phyloP scores from a whole-genome alignment of 768 basidiomycete species.

The Dentipellis sp. region DNA sequence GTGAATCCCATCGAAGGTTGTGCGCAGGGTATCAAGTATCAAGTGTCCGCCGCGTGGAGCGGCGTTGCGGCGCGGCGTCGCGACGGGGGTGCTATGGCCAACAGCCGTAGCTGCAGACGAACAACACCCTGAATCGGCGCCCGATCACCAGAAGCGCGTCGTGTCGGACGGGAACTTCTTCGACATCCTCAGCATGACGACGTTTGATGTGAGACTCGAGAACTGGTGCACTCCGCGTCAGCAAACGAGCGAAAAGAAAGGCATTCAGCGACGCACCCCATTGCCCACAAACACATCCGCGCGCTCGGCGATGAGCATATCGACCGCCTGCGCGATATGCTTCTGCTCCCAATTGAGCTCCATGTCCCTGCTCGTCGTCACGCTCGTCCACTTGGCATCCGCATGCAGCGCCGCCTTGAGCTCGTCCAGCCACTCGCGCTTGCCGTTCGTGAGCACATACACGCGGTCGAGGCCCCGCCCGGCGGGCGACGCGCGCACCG shows the following conservation, averaged over 20 bases:
- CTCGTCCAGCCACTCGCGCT: conserved; percentile 27
- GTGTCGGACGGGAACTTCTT: neutral
- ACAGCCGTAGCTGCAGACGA: neutral
- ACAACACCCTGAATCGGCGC: neutral
- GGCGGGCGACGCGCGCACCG: conserved; percentile 16
- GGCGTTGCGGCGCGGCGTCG: too few relatives aligned
- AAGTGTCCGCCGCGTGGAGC: too few relatives aligned
- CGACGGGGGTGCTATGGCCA: too few relatives aligned
- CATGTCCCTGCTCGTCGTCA: conserved; percentile 33
- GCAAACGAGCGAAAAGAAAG: neutral
- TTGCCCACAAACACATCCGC: conserved; percentile 44
- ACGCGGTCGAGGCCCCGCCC: conserved; percentile 23
- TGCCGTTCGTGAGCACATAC: conserved; percentile 41
- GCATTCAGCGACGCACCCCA: conserved; percentile 28
- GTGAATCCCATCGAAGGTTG: too few relatives aligned
- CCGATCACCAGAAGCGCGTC: conserved; percentile 8
- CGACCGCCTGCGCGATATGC: conserved; percentile 36
- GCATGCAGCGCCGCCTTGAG: conserved; percentile 25
- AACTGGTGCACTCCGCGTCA: conserved; percentile 2
- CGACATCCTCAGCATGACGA: conserved; percentile 9
- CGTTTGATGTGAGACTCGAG: conserved; percentile 12
- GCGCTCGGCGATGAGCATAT: conserved; percentile 38
- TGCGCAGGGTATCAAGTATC: too few relatives aligned
- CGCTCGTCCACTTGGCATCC: conserved; percentile 5
- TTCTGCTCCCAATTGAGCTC: conserved; percentile 30